A percentile compares a stretch with the other conserved stretches of the same genome.
phyloP scores from a whole-genome alignment of 768 basidiomycete species.

The Nidula microcarpa region DNA sequence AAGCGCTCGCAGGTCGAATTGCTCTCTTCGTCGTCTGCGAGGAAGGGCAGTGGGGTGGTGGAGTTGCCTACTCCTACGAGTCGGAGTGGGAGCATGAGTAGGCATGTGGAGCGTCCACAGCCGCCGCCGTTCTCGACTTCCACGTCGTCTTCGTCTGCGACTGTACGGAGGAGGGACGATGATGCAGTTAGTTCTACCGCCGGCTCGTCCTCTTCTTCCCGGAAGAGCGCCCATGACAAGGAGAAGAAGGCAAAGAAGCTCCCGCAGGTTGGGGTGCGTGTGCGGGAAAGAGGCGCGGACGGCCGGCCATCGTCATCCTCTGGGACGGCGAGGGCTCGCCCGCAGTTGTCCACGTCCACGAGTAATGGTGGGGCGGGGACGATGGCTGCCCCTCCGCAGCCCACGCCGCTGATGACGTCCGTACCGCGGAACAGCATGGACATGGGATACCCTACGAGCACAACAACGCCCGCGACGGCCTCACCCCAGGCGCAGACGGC shows the following conservation, averaged over 20 bases:
- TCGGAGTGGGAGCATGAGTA: no score
- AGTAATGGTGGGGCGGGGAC: no score
- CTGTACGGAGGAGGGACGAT: neutral
- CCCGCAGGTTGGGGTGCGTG: neutral
- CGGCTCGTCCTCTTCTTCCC: slow-evolving; percentile 1
- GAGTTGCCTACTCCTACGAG: neutral
- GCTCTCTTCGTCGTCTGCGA: neutral
- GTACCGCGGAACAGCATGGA: neutral
- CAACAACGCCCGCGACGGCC: neutral
- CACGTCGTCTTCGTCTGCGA: neutral
- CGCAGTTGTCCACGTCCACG: no score
- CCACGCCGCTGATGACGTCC: neutral
- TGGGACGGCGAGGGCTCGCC: no score
- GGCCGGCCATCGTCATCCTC: no score
- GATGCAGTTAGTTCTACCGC: neutral
- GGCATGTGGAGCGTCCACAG: no score
- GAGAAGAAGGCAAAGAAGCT: neutral
- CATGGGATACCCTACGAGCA: neutral
- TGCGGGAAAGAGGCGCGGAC: neutral
- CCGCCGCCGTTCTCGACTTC: no score
- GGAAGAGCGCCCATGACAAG: neutral
- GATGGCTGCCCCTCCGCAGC: no score
- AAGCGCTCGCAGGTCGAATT: slow-evolving; percentile 16
- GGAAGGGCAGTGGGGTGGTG: neutral
- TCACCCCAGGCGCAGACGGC: neutral